Percentiles rank a stretch among this genome's conserved stretches.
phyloP scores from a whole-genome alignment of 2,329 filamentous ascomycete genomes.

The Penicillium olsonii region DNA sequence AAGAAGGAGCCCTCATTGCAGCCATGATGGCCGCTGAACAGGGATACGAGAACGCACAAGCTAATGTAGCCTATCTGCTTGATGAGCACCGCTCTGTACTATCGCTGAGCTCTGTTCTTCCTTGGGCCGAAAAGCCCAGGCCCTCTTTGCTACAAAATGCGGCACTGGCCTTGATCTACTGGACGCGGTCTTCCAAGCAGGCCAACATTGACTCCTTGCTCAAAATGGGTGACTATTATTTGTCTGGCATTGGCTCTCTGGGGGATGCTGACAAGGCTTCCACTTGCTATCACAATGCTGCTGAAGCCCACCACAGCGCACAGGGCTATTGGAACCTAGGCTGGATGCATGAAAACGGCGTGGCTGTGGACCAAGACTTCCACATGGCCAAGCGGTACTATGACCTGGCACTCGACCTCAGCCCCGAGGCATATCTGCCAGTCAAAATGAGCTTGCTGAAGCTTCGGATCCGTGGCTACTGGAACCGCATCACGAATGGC shows the following conservation, averaged over 20 bases:
- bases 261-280: conserved; percentile 81
- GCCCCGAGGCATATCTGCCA: conserved; percentile 88
- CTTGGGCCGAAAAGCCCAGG: conserved; percentile 44
- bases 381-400: conserved; percentile 97
- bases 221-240: conserved; percentile 98
- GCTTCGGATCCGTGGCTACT: conserved; percentile 80
- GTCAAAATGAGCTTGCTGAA: conserved; percentile 88
- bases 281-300: conserved; percentile 87
- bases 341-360: conserved; percentile 99
- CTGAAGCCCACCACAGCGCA: conserved; percentile 86
- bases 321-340: conserved; percentile 97
- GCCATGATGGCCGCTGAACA: conserved; percentile 90
- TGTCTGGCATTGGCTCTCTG: conserved; percentile 73
- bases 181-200: conserved; percentile 92
- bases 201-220: conserved; percentile 90
- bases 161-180: conserved; percentile 79
- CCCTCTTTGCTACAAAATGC: conserved; percentile 57
- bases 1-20: conserved; percentile 75
- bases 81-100: conserved; percentile 69
- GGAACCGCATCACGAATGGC: conserved; percentile 92
- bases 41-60: conserved; percentile 85
- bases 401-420: conserved; percentile 87
- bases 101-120: conserved; percentile 57
- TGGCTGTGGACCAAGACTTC: conserved; percentile 91
- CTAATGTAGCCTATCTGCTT: conserved; percentile 84